A percentile compares a stretch with the other conserved stretches of the same genome.
These are phyloP conservation scores for Syzygium aqueum DNA, from an alignment of 345 rosid species.

Conservation along the genomic window DNA sequence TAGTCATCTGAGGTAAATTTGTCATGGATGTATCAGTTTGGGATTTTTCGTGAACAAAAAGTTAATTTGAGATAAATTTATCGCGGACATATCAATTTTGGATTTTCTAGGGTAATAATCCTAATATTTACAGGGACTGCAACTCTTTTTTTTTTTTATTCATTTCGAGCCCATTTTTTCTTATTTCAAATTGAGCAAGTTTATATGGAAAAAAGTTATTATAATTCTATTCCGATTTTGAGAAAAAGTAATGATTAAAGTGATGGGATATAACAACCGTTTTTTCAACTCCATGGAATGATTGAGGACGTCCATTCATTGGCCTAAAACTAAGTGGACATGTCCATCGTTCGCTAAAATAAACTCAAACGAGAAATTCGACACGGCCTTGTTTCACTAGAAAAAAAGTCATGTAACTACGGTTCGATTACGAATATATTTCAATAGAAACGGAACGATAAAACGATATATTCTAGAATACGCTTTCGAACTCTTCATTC, in stretches of 20 bases:
- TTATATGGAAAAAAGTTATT: not conserved
- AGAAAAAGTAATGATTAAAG: not conserved
- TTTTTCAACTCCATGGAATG: not conserved
- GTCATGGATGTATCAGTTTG: accelerated
- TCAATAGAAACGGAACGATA: not conserved
- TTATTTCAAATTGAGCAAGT: not conserved
- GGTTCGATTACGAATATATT: not conserved
- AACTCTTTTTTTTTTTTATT: not conserved
- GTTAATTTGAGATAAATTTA: no score
- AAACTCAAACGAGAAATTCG: not conserved
- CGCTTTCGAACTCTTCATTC: not conserved
- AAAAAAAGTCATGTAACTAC: not conserved
- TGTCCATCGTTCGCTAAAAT: not conserved
- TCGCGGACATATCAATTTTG: no score
- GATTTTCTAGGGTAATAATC: no score
- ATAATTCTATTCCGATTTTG: not conserved
- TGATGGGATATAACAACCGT: not conserved
- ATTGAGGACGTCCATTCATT: not conserved
- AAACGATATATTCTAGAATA: not conserved
- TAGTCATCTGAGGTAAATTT: no score
- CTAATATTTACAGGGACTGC: not conserved
- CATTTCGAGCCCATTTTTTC: not conserved
- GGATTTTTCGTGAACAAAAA: no score
- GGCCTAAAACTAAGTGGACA: not conserved
- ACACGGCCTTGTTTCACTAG: not conserved